phyloP scores from a whole-genome alignment of 192 early-diverging fungal species.

The Chytriomyces sp. region DNA sequence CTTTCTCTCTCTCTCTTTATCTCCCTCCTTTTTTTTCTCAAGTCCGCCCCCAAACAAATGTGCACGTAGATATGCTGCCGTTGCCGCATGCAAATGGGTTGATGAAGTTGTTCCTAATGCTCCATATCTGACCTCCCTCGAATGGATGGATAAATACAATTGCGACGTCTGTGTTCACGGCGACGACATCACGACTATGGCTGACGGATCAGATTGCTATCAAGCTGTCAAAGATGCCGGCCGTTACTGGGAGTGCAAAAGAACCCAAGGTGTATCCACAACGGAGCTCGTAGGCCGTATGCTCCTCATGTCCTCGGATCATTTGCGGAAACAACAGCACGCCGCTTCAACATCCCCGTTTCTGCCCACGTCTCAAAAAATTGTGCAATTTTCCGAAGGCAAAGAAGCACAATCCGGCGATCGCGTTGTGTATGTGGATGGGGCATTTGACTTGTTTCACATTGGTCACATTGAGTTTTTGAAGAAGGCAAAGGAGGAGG shows the following conservation, averaged over 20 bases:
- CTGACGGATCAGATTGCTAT: slow-evolving; percentile 97
- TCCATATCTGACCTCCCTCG: slow-evolving; percentile 89
- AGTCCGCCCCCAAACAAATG: not conserved
- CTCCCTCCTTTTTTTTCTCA: not conserved
- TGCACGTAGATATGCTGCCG: slow-evolving; percentile 80
- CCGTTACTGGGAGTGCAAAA: slow-evolving; percentile 93
- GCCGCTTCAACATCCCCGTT: slow-evolving; percentile 80
- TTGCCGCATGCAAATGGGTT: slow-evolving; percentile 96
- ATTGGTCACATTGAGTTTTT: slow-evolving; percentile 92
- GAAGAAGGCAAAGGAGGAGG: slow-evolving; percentile 78
- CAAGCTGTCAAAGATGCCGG: slow-evolving; percentile 93
- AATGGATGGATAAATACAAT: slow-evolving; percentile 82
- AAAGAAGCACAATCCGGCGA: slow-evolving; percentile 75
- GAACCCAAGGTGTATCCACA: slow-evolving; percentile 93
- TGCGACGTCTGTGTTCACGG: slow-evolving; percentile 97
- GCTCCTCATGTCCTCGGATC: slow-evolving; percentile 76
- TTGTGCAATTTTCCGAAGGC: slow-evolving; percentile 90
- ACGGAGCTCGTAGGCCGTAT: slow-evolving; percentile 96
- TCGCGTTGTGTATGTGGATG: slow-evolving; percentile 91
- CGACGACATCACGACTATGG: slow-evolving; percentile 95
- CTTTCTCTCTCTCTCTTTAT: not conserved
- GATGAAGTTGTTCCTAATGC: slow-evolving; percentile 91
- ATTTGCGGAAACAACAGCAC: not conserved
- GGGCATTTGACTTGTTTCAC: slow-evolving; percentile 96
- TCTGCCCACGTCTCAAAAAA: slow-evolving; percentile 82